Conservation (phyloP, 805 yeast species). For the Starmera dryadoides region DNA sequence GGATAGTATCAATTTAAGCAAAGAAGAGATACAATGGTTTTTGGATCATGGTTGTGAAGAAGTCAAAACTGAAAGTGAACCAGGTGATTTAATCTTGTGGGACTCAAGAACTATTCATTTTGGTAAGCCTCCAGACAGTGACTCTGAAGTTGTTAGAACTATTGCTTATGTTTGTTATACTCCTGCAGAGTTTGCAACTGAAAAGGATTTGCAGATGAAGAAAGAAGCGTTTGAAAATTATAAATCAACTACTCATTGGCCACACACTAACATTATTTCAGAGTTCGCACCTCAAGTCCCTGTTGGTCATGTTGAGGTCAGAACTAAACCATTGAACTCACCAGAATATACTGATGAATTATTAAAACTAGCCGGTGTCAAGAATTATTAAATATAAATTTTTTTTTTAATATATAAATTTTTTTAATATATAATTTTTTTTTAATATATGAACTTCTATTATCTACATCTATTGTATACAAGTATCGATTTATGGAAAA, state of each 20-base stretch:
- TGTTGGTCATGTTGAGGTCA: conserved; percentile 16
- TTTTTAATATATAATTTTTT: too few species aligned
- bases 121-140: conserved; percentile 22
- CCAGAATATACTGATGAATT: conserved; percentile 21
- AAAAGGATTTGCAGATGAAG: conserved; percentile 17
- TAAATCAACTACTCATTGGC: conserved; percentile 26
- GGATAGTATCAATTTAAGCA: conserved; percentile 10
- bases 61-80: conserved; percentile 21
- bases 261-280: conserved; percentile 20
- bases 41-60: conserved; percentile 20
- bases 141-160: conserved; percentile 17
- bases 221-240: conserved; percentile 17
- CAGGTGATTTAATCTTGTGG: conserved; percentile 29
- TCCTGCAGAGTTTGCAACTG: conserved; percentile 26
- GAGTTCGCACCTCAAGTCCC: conserved; percentile 6
- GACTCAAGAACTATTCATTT: conserved; percentile 26
- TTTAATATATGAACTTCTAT: too few species aligned
- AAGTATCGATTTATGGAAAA: conserved; percentile 11
- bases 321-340: conserved; percentile 16
- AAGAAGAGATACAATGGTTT: conserved; percentile 21
- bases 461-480: too few species aligned
- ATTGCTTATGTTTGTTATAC: conserved; percentile 23
- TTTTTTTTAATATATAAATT: too few species aligned
- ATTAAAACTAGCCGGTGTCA: conserved; percentile 23
- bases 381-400: neutral